A percentile compares a stretch with the other conserved stretches of the same genome.
Evolutionary conservation across 805 yeast genomes (phyloP).

Genomic region (Wickerhamiella alocasiicola): DNA sequence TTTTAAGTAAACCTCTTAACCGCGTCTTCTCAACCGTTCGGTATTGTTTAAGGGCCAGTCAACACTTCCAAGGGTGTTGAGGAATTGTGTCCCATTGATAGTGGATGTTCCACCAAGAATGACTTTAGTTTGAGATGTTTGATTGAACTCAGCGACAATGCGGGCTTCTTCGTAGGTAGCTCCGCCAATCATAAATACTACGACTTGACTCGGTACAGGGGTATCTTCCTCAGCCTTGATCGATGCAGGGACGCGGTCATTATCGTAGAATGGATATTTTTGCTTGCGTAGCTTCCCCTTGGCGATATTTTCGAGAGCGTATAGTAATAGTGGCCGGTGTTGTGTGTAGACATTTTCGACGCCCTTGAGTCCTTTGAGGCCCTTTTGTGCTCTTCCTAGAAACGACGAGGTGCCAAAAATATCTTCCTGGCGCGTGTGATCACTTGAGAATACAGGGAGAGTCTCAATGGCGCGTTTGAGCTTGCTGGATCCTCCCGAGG

Average conservation of each 20-base stretch:
- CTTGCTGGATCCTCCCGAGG: constrained; percentile 18
- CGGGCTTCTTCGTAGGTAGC: constrained; percentile 88
- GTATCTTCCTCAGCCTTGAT: constrained; percentile 15
- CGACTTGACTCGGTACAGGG: constrained; percentile 28
- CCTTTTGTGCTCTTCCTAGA: constrained; percentile 32
- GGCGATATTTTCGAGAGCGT: constrained; percentile 32
- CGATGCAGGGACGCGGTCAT: constrained; percentile 21
- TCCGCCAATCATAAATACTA: constrained; percentile 58
- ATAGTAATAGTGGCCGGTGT: constrained; percentile 63
- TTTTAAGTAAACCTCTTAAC: neutral
- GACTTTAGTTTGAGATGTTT: constrained; percentile 40
- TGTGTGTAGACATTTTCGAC: constrained; percentile 68
- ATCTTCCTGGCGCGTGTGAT: constrained; percentile 33
- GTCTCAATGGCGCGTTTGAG: constrained; percentile 35
- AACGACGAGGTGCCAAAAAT: constrained; percentile 29
- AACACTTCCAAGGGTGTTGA: constrained; percentile 17
- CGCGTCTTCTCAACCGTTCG: constrained; percentile 1
- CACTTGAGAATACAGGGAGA: constrained; percentile 36
- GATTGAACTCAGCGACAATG: constrained; percentile 52
- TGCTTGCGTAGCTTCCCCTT: constrained; percentile 31
- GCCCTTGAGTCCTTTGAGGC: constrained; percentile 33
- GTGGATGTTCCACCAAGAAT: constrained; percentile 66
- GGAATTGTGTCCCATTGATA: constrained; percentile 33
- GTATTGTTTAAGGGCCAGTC: constrained; percentile 9
- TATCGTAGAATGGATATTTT: constrained; percentile 36